phyloP scores from a whole-genome alignment of 768 basidiomycete genomes.

The Ephemerocybe angulata region DNA sequence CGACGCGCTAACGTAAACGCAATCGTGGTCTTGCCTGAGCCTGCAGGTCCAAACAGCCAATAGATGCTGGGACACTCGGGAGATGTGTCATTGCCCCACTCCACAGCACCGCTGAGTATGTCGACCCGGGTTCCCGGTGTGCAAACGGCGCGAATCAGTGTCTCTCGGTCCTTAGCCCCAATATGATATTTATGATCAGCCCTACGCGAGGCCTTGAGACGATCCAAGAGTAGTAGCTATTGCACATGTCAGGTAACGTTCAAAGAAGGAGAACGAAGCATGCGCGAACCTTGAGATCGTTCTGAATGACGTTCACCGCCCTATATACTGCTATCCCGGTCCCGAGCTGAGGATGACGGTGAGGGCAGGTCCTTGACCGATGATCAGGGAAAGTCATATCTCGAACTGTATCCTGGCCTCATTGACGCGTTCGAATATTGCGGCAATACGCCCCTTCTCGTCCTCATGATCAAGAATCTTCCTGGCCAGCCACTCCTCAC shows the following conservation, averaged over 20 bases:
- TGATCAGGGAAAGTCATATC: neutral
- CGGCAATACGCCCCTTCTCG: slow-evolving; percentile 1
- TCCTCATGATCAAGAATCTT: slow-evolving; percentile 8
- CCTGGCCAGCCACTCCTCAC: neutral
- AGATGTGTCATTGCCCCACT: slow-evolving; percentile 16
- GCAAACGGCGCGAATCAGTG: slow-evolving; percentile 11
- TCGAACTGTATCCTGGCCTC: slow-evolving; percentile 7
- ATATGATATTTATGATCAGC: neutral
- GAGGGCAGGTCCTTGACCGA: no score
- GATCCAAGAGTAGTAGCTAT: neutral
- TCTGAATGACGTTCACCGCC: neutral
- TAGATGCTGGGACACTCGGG: neutral
- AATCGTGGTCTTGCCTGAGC: slow-evolving; percentile 17
- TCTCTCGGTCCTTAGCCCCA: neutral
- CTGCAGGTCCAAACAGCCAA: neutral
- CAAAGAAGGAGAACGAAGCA: neutral
- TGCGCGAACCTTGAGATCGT: neutral
- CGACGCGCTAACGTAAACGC: no score
- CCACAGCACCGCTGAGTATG: slow-evolving; percentile 10
- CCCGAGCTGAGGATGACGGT: neutral
- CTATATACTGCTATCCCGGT: neutral
- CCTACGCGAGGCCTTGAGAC: neutral
- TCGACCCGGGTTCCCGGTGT: slow-evolving; percentile 16
- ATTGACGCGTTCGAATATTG: slow-evolving; percentile 5
- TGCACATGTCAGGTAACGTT: neutral